phyloP scores from a whole-genome alignment of 371 early-diverging fungal species.

The Apophysomyces variabilis region DNA sequence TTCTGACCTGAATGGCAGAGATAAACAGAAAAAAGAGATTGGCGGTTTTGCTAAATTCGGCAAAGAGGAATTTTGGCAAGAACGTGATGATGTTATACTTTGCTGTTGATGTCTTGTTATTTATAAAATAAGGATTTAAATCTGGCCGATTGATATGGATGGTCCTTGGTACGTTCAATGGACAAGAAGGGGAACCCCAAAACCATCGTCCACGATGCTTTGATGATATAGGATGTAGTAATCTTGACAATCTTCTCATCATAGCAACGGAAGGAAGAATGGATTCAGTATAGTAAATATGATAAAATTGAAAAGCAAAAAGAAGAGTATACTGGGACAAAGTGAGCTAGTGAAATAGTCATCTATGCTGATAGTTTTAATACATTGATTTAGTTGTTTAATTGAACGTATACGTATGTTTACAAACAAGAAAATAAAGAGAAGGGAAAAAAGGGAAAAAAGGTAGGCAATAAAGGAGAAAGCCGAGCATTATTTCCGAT shows the following conservation, averaged over 20 bases:
- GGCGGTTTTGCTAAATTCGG: constrained; percentile 88
- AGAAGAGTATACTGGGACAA: not conserved
- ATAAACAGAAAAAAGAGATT: constrained; percentile 92
- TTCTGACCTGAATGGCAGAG: constrained; percentile 71
- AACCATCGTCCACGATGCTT: not conserved
- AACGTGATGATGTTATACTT: constrained; percentile 87
- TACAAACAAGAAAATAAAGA: not conserved
- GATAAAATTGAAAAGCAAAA: not conserved
- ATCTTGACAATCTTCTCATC: not conserved
- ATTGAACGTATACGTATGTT: too few relatives aligned
- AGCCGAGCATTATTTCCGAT: not conserved
- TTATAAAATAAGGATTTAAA: constrained; percentile 69
- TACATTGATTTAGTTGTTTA: too few relatives aligned
- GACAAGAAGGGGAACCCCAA: not conserved
- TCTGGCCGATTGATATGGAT: constrained; percentile 79
- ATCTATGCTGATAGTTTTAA: not conserved
- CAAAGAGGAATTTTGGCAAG: constrained; percentile 85
- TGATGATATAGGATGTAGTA: not conserved
- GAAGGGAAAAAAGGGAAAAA: not conserved
- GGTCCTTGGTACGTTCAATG: constrained; percentile 43
- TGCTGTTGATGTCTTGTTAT: constrained; percentile 78
- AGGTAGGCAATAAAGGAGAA: not conserved
- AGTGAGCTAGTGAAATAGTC: not conserved
- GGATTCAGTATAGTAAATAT: not conserved
- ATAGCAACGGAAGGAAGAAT: not conserved